A percentile compares a stretch with the other conserved stretches of the same genome.
phyloP scores from a whole-genome alignment of 2,329 filamentous ascomycete genomes.

The Dothideomycetidae sp. region DNA sequence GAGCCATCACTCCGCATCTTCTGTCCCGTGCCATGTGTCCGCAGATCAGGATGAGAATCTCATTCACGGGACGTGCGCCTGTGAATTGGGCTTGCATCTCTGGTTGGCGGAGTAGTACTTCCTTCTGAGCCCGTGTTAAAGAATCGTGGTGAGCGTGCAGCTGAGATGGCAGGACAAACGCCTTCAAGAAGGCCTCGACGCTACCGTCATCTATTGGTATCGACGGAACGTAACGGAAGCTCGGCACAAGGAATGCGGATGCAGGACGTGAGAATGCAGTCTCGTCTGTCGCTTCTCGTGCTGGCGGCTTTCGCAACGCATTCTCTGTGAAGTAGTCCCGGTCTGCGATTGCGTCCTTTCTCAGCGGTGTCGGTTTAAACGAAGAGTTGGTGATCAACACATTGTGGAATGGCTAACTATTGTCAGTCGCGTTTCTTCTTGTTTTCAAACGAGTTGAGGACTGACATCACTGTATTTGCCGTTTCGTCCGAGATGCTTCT shows the following conservation, averaged over 20 bases:
- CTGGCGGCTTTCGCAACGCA: constrained; percentile 14
- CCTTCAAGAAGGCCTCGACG: constrained; percentile 43
- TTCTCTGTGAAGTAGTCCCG: constrained; percentile 3
- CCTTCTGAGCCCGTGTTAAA: constrained; percentile 40
- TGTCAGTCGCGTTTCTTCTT: constrained; percentile 12
- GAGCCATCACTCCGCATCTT: constrained; percentile 70
- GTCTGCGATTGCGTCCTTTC: constrained; percentile 7
- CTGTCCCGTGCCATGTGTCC: constrained; percentile 71
- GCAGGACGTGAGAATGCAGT: constrained; percentile 33
- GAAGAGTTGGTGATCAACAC: constrained; percentile 64
- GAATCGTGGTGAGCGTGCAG: constrained; percentile 47
- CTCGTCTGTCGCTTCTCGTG: constrained; percentile 18
- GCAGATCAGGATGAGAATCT: constrained; percentile 72
- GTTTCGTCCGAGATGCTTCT: constrained; percentile 33
- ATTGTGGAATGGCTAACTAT: constrained; percentile 63
- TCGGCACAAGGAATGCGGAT: constrained; percentile 65
- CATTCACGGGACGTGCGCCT: constrained; percentile 46
- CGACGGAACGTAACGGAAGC: constrained; percentile 65
- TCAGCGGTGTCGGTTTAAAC: constrained; percentile 41
- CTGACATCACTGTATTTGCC: constrained; percentile 33
- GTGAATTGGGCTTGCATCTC: constrained; percentile 33
- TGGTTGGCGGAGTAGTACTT: constrained; percentile 33
- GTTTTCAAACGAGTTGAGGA: constrained; percentile 11
- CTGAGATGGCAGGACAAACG: constrained; percentile 48
- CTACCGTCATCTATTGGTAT: constrained; percentile 50